phyloP scores from a whole-genome alignment of 345 rosid genomes.

The Pistacia integerrima region DNA sequence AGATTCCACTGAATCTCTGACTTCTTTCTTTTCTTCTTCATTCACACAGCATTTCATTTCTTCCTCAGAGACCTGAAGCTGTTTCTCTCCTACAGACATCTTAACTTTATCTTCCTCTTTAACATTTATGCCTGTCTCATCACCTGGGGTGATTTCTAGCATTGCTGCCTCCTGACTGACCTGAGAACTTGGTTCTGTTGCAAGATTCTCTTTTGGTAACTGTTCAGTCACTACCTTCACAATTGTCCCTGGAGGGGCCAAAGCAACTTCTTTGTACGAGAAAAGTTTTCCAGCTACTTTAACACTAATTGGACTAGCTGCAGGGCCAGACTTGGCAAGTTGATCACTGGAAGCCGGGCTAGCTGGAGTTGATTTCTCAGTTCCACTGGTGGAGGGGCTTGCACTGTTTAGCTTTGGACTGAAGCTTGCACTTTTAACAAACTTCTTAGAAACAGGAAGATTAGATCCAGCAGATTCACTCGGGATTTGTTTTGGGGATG shows the following conservation, averaged over 20 bases:
- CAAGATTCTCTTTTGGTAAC: constrained; percentile 51
- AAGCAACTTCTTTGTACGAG: constrained; percentile 98
- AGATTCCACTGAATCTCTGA: constrained; percentile 21
- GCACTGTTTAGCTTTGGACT: constrained; percentile 55
- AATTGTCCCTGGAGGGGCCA: constrained; percentile 96
- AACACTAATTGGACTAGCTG: constrained; percentile 54
- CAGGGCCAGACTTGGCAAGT: constrained; percentile 49
- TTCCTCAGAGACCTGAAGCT: constrained; percentile 27
- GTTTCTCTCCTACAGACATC: constrained; percentile 36
- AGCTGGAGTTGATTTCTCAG: constrained; percentile 56
- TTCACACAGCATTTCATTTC: constrained; percentile 29
- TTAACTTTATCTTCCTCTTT: constrained; percentile 36
- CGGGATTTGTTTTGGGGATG: constrained; percentile 58
- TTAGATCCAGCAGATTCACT: constrained; percentile 54
- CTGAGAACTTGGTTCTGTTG: constrained; percentile 33
- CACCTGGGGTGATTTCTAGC: constrained; percentile 28
- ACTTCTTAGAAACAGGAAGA: constrained; percentile 53
- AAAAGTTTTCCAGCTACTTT: constrained; percentile 85
- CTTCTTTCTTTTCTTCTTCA: constrained; percentile 35
- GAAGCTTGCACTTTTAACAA: constrained; percentile 73
- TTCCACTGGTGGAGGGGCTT: constrained; percentile 37
- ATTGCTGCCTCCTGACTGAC: constrained; percentile 38
- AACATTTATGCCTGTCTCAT: constrained; percentile 25
- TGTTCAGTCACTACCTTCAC: constrained; percentile 84
- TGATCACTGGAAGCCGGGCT: constrained; percentile 57